Evolutionary conservation across 805 yeast genomes (phyloP), one percentile per base, ranked within the genome.

Genomic region (Ogataea philodendri): DNA sequence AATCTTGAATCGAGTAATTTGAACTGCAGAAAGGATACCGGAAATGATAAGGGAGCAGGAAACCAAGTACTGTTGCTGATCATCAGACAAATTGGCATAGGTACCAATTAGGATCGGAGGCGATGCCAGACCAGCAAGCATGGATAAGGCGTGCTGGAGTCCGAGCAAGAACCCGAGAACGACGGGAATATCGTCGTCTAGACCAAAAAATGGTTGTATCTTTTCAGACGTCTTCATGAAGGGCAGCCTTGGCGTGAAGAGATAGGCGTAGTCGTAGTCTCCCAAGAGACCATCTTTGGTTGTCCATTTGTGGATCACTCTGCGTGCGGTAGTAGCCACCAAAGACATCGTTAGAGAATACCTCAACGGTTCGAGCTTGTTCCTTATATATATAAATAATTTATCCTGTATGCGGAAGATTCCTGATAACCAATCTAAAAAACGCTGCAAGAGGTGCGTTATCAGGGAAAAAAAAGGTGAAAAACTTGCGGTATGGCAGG

Each of bases 101-200:
- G 69, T 49, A 0, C 88, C 67, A 31, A 86, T 83, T 46, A 88
- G 66, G 36, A 88, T 63, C 3, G 95, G 90, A 7, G 96, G 95
- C 6, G 93, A 67, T 22, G 84, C 82, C 32, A 88, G 75, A 52
- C 96, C 96, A 10, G 96, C 96, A 63, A 88, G 65, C 96, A 89
- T 88, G 16, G 96, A 78, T 46, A 88, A 60, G 1, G 95, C 66
- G 56, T 88, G 97, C 65, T 88, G 96, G 44, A 88, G 70, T 11
- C 97, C 96, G 21, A 89, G 70, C 8, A 88, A 38, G 39, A 83
- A 58, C 1, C 94, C 95, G 39, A 88, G 66, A 6, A 83, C 48
- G n/a, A 87, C 48, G 1, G 97, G 97, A 76, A 89, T 79, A 2
- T 79, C 85, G 27, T 80, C 76, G 55, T 87, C 68, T 32, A 88